Base-by-base conservation (phyloP, 768 basidiomycete genomes). In the Russula ochroleuca region DNA sequence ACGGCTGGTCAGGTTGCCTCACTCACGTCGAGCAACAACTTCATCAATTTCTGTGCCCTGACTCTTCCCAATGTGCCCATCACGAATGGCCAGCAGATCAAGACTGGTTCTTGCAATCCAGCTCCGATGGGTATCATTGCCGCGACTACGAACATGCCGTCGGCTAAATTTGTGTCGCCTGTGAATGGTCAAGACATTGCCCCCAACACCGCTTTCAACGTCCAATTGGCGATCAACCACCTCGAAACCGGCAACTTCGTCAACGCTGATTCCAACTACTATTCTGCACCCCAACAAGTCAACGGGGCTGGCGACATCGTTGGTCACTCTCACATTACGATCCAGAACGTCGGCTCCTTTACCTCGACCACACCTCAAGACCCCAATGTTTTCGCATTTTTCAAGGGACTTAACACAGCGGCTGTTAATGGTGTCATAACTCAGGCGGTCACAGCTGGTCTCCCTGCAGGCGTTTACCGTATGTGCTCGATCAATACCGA, bases 11-110 rank as follows among this genome's bases (percentile, higher is more conserved):
- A 85, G 72, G 78, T 79, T 25, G 75, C 83, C 15, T 86, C 85
- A 7, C 73, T 83, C 8, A 85, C 81, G 0, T 85, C 85, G n/a
- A 73, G 72, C 51, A 86, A 90, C 76, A 90, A 90, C 78, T 90
- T 86, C 72, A 87, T 87, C 75, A 86, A 87, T 75, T 85, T 77
- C 72, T 87, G 87, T 68, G 35, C 35, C 35, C 72, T 76, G 8
- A 81, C 79, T 4, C n/a, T n/a, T n/a, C 70, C 78, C 4, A 68
- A 78, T 57, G 72, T 80, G 54, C 80, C 85, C 3, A 76, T 87
- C 63, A 88, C 87, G 49, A 81, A 85, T 68, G 85, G 86, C n/a
- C 58, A 77, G 67, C 85, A 83, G 69, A 70, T 82, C 70, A 73
- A 69, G 63, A 71, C 69, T 8, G 82, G 82, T 9, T 84, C 83